Conservation (phyloP, 2,329 filamentous ascomycete species). For the Aspergillus sp. region DNA sequence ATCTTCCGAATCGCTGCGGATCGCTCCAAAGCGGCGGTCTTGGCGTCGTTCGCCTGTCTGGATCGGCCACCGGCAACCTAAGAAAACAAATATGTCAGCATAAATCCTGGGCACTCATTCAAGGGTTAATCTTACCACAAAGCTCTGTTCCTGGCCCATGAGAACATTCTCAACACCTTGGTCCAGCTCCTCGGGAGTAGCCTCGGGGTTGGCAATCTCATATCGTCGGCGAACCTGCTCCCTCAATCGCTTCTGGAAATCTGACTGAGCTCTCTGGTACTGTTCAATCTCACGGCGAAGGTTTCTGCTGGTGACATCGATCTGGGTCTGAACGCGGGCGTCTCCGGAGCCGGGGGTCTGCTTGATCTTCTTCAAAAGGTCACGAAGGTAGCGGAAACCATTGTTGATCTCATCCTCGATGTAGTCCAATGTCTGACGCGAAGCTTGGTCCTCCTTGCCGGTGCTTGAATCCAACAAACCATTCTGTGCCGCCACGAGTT, state of each 20-base stretch:
- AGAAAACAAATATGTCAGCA: not conserved
- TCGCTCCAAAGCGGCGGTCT: slow-evolving; percentile 72
- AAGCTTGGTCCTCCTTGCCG: slow-evolving; percentile 59
- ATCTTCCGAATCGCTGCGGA: slow-evolving; percentile 89
- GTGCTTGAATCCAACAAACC: slow-evolving; percentile 72
- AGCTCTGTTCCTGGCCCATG: slow-evolving; percentile 68
- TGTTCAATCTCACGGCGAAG: slow-evolving; percentile 75
- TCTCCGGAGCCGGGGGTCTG: slow-evolving; percentile 69
- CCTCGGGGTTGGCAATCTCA: slow-evolving; percentile 79
- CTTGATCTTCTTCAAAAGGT: slow-evolving; percentile 78
- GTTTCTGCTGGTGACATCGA: slow-evolving; percentile 72
- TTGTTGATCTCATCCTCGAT: slow-evolving; percentile 77
- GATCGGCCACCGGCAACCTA: slow-evolving; percentile 45
- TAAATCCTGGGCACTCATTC: not conserved
- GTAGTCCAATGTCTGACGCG: slow-evolving; percentile 65
- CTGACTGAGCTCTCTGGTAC: slow-evolving; percentile 75
- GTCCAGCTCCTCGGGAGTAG: slow-evolving; percentile 70
- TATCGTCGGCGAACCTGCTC: slow-evolving; percentile 87
- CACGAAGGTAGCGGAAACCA: slow-evolving; percentile 72
- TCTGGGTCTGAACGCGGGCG: slow-evolving; percentile 71
- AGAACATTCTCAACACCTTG: slow-evolving; percentile 68
- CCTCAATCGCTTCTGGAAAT: slow-evolving; percentile 73
- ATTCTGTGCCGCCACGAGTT: slow-evolving; percentile 58
- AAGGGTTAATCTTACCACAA: slow-evolving; percentile 57
- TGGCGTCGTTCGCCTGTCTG: slow-evolving; percentile 74